phyloP scores from a whole-genome alignment of 495 filamentous ascomycete species.

The Polyplosphaeria fusca region DNA sequence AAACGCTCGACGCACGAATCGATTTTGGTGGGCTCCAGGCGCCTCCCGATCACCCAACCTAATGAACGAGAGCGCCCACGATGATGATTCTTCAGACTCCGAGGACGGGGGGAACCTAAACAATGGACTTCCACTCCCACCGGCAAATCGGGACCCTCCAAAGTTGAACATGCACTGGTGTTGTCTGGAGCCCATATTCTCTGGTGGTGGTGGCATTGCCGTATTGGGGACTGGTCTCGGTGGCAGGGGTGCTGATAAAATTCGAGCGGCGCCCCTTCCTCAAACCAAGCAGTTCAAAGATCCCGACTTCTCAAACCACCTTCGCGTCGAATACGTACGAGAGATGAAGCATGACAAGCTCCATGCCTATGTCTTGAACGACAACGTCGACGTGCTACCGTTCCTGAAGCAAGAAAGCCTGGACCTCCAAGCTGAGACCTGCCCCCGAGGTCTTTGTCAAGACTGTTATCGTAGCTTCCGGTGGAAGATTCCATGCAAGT shows the following conservation, averaged over 20 bases:
- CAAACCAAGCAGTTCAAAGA: conserved; percentile 55
- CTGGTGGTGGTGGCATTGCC: conserved; percentile 60
- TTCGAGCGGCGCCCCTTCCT: conserved; percentile 58
- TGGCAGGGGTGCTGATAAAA: conserved; percentile 53
- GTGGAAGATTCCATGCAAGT: conserved; percentile 59
- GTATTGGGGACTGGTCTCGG: conserved; percentile 49
- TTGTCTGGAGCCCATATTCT: conserved; percentile 61
- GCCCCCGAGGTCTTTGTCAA: conserved; percentile 58
- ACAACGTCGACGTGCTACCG: conserved; percentile 35
- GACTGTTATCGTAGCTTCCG: conserved; percentile 57
- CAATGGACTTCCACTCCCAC: conserved; percentile 31
- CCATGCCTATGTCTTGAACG: conserved; percentile 31
- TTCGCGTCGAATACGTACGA: conserved; percentile 23
- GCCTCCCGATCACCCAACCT: conserved; percentile 53
- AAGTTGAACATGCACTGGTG: conserved; percentile 58
- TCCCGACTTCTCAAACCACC: conserved; percentile 44
- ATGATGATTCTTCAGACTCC: conserved; percentile 36
- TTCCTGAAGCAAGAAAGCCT: conserved; percentile 48
- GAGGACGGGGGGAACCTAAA: conserved; percentile 36
- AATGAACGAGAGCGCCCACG: conserved; percentile 51
- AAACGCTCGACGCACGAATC: conserved; percentile 12
- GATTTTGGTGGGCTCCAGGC: conserved; percentile 60
- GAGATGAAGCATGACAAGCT: conserved; percentile 33
- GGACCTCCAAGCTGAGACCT: conserved; percentile 50
- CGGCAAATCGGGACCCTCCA: conserved; percentile 37